These are phyloP conservation scores for Penicillium angulare DNA, from an alignment of 495 filamentous ascomycete species.

Conservation along the genomic window DNA sequence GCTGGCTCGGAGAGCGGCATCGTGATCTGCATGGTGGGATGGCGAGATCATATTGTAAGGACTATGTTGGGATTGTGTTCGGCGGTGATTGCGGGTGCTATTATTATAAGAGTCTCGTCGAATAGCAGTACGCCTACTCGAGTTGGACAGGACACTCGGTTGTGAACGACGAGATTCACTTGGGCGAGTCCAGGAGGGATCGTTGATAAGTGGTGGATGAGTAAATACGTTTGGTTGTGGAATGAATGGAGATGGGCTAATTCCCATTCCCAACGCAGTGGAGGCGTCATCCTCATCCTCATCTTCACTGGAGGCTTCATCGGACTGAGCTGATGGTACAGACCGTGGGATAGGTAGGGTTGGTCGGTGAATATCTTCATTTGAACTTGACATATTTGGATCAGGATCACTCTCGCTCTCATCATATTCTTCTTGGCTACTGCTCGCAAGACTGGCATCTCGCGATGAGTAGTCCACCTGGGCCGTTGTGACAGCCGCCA, in stretches of 20 bases:
- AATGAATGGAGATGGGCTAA: slow-evolving; percentile 62
- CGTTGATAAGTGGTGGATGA: slow-evolving; percentile 66
- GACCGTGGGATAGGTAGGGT: slow-evolving; percentile 18
- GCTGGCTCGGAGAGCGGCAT: slow-evolving; percentile 87
- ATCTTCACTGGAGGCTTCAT: slow-evolving; percentile 54
- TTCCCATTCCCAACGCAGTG: slow-evolving; percentile 71
- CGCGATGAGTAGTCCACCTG: slow-evolving; percentile 49
- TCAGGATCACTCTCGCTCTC: slow-evolving; percentile 86
- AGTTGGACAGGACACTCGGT: slow-evolving; percentile 38
- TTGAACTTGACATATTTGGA: slow-evolving; percentile 78
- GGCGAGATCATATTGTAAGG: slow-evolving; percentile 68
- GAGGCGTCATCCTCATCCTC: slow-evolving; percentile 82
- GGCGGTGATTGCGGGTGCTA: slow-evolving; percentile 27
- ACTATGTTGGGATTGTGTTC: slow-evolving; percentile 39
- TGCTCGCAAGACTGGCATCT: slow-evolving; percentile 44
- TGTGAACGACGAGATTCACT: slow-evolving; percentile 43
- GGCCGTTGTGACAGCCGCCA: slow-evolving; percentile 42
- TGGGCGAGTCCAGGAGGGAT: slow-evolving; percentile 48
- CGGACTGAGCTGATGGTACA: slow-evolving; percentile 26
- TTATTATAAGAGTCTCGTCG: slow-evolving; percentile 37
- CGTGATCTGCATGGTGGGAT: slow-evolving; percentile 79
- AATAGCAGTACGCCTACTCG: slow-evolving; percentile 36
- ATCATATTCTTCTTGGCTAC: slow-evolving; percentile 89
- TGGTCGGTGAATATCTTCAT: slow-evolving; percentile 61
- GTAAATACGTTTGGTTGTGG: slow-evolving; percentile 90